Base-by-base conservation (phyloP, 164 flowering plant species). In the Brasenia schreberi region DNA sequence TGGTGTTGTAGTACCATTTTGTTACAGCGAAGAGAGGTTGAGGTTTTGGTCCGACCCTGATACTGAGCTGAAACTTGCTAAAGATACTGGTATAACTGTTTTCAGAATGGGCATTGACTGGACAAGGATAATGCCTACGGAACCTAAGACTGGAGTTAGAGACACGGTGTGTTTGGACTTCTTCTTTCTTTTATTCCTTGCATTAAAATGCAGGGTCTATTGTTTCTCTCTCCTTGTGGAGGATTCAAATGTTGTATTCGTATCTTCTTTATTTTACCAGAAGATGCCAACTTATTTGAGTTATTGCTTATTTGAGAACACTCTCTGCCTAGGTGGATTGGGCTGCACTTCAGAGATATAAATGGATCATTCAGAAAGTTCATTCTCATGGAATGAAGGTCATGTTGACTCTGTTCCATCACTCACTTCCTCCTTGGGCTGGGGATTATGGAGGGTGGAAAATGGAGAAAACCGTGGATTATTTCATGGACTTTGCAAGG, bases 41-140 rank as follows among this genome's bases (percentile, higher is more conserved):
- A 81, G 87, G 73, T 94, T 94, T 85, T 94, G 99, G 99, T 89
- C 99, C 69, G 96, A 94, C 74, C 99, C 99, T 73, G 99, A 94
- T 72, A 87, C 81, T 17, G 99, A 94, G 68, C 65, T 91, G 73
- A 84, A 87, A 75, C 77, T 94, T 74, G 99, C 96, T 19, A 94
- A 83, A 77, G 87, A 81, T 64, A 91, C 99, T 69, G 99, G 99
- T 4, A 68, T 89, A 18, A 69, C 74, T 77, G 95, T 94, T 27
- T 94, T 91, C 63, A 76, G 99, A 6, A 89, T 94, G 99, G 99
- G 99, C 65, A 78, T 94, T 65, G 99, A 94, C 70, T 94, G 99
- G 99, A 70, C 92, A 7, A 76, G 99, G 67, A 77, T 94, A 75
- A 88, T 94, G 93, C 96, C 93, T 1, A 59, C 75, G 72, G 97